Conservation (phyloP, 208 protist genomes). For the Trypanosoma avium region DNA sequence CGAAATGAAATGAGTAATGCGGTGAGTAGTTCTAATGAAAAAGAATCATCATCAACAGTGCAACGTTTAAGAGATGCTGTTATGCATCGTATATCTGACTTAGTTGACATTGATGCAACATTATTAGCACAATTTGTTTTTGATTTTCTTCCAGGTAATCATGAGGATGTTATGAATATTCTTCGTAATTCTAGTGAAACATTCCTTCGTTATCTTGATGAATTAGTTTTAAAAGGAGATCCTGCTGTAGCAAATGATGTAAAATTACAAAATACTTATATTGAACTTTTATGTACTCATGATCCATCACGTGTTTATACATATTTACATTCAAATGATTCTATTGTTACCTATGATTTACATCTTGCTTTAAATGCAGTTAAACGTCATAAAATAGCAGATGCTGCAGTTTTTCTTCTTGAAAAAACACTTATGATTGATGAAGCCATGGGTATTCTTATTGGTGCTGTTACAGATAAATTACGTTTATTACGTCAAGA, state of each 20-base stretch:
- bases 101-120: slow-evolving; percentile 62
- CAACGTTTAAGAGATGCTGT: too few relatives aligned
- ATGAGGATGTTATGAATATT: slow-evolving; percentile 62
- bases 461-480: slow-evolving; percentile 23
- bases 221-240: slow-evolving; percentile 61
- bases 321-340: slow-evolving; percentile 48
- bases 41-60: too few relatives aligned
- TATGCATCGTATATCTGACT: slow-evolving; percentile 44
- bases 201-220: slow-evolving; percentile 74
- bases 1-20: slow-evolving; percentile 46
- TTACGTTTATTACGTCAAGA: slow-evolving; percentile 12
- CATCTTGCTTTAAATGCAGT: slow-evolving; percentile 47
- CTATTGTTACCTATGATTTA: slow-evolving; percentile 64
- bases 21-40: too few relatives aligned
- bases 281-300: slow-evolving; percentile 73
- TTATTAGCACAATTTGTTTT: slow-evolving; percentile 71
- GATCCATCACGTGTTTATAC: slow-evolving; percentile 54
- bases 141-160: slow-evolving; percentile 61
- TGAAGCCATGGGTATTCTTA: slow-evolving; percentile 58
- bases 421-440: slow-evolving; percentile 54
- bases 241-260: slow-evolving; percentile 41
- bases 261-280: slow-evolving; percentile 80
- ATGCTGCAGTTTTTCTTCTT: slow-evolving; percentile 68
- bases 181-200: slow-evolving; percentile 58
- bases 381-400: slow-evolving; percentile 47